Evolutionary conservation across 2,329 filamentous ascomycete species (phyloP), one percentile per base, ranked within the genome.

Genomic region (Fusarium multiceps): DNA sequence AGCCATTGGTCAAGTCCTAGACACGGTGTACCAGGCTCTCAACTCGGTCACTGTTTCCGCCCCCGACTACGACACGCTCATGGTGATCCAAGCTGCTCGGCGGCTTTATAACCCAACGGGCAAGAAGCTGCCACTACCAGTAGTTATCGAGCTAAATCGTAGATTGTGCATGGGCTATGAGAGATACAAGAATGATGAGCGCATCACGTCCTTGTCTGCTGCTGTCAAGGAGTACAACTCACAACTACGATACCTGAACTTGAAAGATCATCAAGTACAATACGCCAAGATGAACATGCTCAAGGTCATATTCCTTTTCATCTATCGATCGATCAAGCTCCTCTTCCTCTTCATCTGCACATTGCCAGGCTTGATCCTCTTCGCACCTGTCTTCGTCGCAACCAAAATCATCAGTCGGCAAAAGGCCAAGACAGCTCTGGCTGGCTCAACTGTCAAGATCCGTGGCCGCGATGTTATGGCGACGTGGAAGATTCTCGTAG

Each of bases 41-140:
- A 90, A 92, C 67, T 88, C 94, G 5, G 96, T 98, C 59, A 98
- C 95, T 6, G 94, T 98, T 41, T 95, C 93, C 16, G 90, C 93
- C 40, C 94, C 95, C 5, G 93, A 98, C 80, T 98, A 97, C 80
- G 95, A 98, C 75, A 98, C 95, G 6, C 85, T 98, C 23, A 97
- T 97, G 94, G 87, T 97, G 72, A 97, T 98, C 63, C 96, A 98
- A 86, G 94, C 95, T 40, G 95, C 94, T 9, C 89, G 96, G 67
- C 89, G 96, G 51, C 85, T 99, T 28, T 99, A 99, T 82, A 98
- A 97, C 76, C 93, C 94, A 13, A 96, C 93, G 51, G 93, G 94
- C 74, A 97, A 95, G 83, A 97, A 97, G 80, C 86, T 98, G 40
- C 95, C 95, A 9, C 86, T 98, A 23, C 93, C 95, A 1, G 92